Conservation (phyloP, 192 early-diverging fungal species). For the Backusella psychrophila region DNA sequence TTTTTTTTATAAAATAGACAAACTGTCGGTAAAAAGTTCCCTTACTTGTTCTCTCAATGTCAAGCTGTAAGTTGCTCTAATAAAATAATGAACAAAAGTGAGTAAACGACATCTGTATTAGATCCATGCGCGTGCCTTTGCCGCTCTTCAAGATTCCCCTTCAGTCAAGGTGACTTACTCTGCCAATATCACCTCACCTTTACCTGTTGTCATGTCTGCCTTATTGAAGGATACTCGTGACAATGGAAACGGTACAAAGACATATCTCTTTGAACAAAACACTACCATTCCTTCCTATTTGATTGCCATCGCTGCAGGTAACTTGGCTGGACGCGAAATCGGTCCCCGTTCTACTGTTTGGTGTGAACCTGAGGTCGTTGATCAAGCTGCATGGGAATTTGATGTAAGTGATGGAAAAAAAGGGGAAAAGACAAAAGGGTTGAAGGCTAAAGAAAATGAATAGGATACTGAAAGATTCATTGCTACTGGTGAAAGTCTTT, state of each 20-base stretch:
- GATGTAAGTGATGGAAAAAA: slow-evolving; percentile 28
- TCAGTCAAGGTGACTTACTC: slow-evolving; percentile 86
- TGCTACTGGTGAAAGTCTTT: slow-evolving; percentile 62
- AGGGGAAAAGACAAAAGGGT: neutral
- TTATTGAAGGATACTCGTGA: slow-evolving; percentile 61
- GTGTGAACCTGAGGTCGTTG: slow-evolving; percentile 90
- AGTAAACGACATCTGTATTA: neutral
- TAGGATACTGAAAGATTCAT: slow-evolving; percentile 65
- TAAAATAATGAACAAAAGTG: neutral
- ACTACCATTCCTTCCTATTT: slow-evolving; percentile 93
- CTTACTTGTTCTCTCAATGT: slow-evolving; percentile 97
- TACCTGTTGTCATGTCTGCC: slow-evolving; percentile 93
- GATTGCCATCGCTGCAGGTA: slow-evolving; percentile 91
- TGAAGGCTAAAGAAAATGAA: neutral
- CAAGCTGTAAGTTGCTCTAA: slow-evolving; percentile 59
- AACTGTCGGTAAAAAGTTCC: slow-evolving; percentile 90
- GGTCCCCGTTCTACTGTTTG: slow-evolving; percentile 94
- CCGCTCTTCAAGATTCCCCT: slow-evolving; percentile 89
- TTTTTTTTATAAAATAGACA: slow-evolving; percentile 55
- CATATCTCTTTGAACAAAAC: slow-evolving; percentile 82
- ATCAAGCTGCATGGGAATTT: slow-evolving; percentile 95
- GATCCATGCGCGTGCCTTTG: slow-evolving; percentile 90
- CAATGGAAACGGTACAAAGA: slow-evolving; percentile 47
- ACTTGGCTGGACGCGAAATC: slow-evolving; percentile 77
- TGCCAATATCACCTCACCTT: slow-evolving; percentile 75